Conservation (phyloP, 768 basidiomycete genomes). For the Collybia sordida region DNA sequence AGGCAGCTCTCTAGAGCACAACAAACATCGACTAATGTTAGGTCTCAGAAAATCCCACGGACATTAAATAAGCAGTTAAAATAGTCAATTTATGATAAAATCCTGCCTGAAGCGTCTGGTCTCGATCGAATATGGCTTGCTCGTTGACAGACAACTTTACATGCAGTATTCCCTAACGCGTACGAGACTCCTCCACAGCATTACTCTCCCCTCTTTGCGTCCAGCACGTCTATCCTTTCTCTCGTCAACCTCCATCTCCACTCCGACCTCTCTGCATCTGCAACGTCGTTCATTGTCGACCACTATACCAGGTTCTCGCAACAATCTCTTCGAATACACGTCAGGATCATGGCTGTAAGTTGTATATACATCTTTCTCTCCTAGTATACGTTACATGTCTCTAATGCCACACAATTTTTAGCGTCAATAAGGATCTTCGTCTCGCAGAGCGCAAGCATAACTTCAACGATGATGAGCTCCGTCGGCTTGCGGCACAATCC, state of each 20-base stretch:
- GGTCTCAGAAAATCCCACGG: too few species aligned
- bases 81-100: too few species aligned
- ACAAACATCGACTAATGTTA: too few species aligned
- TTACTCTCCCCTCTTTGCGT: constrained; percentile 21
- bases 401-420: constrained; percentile 20
- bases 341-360: constrained; percentile 29
- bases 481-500: constrained; percentile 10
- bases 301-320: constrained; percentile 17
- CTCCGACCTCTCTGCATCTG: constrained; percentile 14
- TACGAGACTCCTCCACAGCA: too few species aligned
- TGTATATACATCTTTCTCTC: constrained; percentile 21
- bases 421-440: constrained; percentile 20
- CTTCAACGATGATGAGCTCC: constrained; percentile 6
- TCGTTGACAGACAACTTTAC: too few species aligned
- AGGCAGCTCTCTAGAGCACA: too few species aligned
- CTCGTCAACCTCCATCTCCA: constrained; percentile 17
- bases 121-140: too few species aligned
- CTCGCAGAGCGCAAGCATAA: constrained; percentile 9
- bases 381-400: constrained; percentile 16
- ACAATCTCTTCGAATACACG: constrained; percentile 27
- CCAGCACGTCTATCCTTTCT: constrained; percentile 13
- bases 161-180: too few species aligned
- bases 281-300: constrained; percentile 22
- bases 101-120: too few species aligned
- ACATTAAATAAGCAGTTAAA: too few species aligned